Evolutionary conservation across 768 basidiomycete species (phyloP).

Genomic region (Lactifluus echinatus): DNA sequence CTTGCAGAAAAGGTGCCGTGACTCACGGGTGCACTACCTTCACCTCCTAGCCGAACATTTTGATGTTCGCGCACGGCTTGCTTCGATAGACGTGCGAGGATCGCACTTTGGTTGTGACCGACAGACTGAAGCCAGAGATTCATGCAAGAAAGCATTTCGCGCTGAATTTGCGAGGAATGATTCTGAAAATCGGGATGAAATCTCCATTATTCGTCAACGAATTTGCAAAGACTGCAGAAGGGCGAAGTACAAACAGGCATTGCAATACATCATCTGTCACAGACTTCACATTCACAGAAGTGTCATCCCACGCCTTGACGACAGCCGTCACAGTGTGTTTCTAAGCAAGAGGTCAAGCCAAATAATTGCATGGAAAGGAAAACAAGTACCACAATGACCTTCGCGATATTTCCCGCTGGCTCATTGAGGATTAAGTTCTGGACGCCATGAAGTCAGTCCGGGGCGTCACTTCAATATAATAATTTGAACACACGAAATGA

Average conservation of each 20-base stretch:
- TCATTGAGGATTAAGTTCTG: constrained; percentile 77
- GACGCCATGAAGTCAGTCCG: not conserved
- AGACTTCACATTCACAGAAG: constrained; percentile 45
- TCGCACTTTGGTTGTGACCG: constrained; percentile 37
- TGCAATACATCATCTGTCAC: constrained; percentile 56
- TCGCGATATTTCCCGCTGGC: constrained; percentile 69
- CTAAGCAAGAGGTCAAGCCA: constrained; percentile 26
- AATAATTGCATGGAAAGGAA: not conserved
- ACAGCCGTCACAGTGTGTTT: constrained; percentile 59
- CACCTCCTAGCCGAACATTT: constrained; percentile 52
- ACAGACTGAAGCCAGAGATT: constrained; percentile 49
- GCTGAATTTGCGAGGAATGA: constrained; percentile 52
- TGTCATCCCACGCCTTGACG: constrained; percentile 76
- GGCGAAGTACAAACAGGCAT: constrained; percentile 43
- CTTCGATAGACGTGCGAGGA: constrained; percentile 52
- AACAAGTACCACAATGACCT: constrained; percentile 48
- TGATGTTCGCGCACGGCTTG: constrained; percentile 62
- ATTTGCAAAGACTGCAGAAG: not conserved
- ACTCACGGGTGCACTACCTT: constrained; percentile 39
- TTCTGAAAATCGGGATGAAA: constrained; percentile 84
- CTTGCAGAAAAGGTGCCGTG: constrained; percentile 42
- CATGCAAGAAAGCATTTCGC: constrained; percentile 69
- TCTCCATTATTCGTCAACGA: constrained; percentile 28
- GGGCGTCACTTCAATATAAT: constrained; percentile 10
- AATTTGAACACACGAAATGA: constrained; percentile 59